Evolutionary conservation across 208 protist genomes (phyloP).

Genomic region (Angomonas ambiguus): DNA sequence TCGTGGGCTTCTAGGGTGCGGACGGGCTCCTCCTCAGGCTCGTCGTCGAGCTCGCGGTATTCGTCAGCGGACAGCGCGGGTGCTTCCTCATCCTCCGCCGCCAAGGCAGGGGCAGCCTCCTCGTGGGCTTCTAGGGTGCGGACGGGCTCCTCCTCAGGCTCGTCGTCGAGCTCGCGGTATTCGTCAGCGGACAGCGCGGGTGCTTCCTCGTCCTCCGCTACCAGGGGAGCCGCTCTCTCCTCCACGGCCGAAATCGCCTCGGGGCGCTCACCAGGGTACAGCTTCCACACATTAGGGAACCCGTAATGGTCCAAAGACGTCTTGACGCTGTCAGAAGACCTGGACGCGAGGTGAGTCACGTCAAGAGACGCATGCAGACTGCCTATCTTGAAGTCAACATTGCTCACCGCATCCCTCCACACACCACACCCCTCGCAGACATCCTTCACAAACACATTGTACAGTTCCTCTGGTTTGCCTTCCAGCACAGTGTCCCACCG

Average conservation of each 20-base stretch:
- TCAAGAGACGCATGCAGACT: conserved; percentile 24
- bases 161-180: background rate
- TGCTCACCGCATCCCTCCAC: conserved; percentile 31
- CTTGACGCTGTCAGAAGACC: conserved; percentile 57
- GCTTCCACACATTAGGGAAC: conserved; percentile 58
- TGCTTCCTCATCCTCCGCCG: no score
- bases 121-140: no score
- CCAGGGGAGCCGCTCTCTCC: background rate
- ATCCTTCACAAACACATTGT: conserved; percentile 62
- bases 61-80: no score
- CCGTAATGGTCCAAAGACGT: conserved; percentile 56
- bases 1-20: no score
- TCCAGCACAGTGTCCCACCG: conserved; percentile 14
- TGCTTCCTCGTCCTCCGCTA: background rate
- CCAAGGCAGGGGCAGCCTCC: no score
- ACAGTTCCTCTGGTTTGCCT: conserved; percentile 21
- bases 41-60: background rate
- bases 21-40: background rate
- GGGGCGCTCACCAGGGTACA: conserved; percentile 49
- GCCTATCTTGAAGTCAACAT: conserved; percentile 63
- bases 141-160: no score
- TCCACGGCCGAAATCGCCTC: background rate
- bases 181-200: background rate
- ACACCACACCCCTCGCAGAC: conserved; percentile 53
- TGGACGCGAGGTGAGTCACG: conserved; percentile 65